Conservation (phyloP, 2,329 filamentous ascomycete genomes). For the Diaporthe sp. region DNA sequence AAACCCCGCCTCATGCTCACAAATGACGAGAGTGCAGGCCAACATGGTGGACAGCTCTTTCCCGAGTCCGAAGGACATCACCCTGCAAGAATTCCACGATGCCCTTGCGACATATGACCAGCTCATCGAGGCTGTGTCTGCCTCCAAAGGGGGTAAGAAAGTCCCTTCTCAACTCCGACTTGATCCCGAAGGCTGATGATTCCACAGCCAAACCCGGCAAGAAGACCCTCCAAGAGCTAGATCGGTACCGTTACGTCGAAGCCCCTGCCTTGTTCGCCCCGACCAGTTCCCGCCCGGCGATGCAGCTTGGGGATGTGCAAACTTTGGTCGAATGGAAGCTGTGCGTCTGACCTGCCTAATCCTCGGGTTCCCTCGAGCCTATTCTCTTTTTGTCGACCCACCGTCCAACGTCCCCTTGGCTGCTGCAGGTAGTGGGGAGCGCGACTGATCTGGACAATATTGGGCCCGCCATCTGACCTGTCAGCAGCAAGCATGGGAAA, state of each 20-base stretch:
- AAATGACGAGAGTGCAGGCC: not conserved
- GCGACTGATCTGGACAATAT: constrained; percentile 8
- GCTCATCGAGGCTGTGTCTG: constrained; percentile 52
- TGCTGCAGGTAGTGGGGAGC: not conserved
- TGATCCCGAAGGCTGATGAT: constrained; percentile 9
- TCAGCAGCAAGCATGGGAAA: constrained; percentile 66
- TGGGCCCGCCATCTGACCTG: constrained; percentile 27
- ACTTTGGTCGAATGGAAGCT: constrained; percentile 77
- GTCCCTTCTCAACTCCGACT: not conserved
- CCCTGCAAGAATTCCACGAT: constrained; percentile 40
- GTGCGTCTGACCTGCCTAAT: constrained; percentile 53
- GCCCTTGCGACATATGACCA: constrained; percentile 40
- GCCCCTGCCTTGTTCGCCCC: constrained; percentile 59
- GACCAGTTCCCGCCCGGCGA: constrained; percentile 46
- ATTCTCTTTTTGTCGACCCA: constrained; percentile 7
- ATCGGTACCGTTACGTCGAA: constrained; percentile 67
- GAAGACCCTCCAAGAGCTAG: constrained; percentile 65
- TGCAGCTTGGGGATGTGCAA: constrained; percentile 69
- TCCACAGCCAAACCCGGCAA: constrained; percentile 58
- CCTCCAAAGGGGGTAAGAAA: constrained; percentile 55
- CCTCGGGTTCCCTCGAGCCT: not conserved
- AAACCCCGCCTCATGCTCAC: not conserved
- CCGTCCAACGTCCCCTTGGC: not conserved
- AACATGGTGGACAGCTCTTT: constrained; percentile 35
- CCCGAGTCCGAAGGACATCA: constrained; percentile 42